phyloP scores from a whole-genome alignment of 208 protist species.

The Lotmaria passim region DNA sequence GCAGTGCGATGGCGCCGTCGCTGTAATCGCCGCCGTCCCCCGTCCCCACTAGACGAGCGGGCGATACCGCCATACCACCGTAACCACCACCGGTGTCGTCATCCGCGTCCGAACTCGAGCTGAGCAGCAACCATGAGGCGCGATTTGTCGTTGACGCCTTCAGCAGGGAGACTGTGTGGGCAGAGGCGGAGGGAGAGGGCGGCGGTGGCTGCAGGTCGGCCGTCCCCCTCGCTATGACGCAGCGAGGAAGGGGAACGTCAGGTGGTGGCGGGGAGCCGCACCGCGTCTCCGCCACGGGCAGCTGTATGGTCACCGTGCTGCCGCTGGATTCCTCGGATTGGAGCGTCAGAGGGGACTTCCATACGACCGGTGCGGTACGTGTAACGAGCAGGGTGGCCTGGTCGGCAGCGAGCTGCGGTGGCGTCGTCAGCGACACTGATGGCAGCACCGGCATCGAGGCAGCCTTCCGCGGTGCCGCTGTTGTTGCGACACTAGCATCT shows the following conservation, averaged over 20 bases:
- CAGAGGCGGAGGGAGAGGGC: background rate
- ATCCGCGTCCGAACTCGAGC: background rate
- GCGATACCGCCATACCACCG: background rate
- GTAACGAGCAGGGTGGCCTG: background rate
- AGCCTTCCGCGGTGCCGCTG: background rate
- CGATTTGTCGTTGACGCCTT: background rate
- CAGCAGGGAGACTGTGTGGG: background rate
- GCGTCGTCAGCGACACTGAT: background rate
- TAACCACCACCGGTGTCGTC: background rate
- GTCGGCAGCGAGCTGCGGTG: background rate
- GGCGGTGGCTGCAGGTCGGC: background rate
- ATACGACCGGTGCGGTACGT: background rate
- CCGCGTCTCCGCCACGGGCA: too few species aligned
- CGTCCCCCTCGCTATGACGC: too few species aligned
- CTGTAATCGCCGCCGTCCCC: background rate
- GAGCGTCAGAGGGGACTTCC: background rate
- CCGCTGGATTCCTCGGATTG: background rate
- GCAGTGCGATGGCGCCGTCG: background rate
- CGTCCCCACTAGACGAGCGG: conserved; percentile 3
- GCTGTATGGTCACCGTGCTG: conserved; percentile 9
- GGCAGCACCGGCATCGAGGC: conserved; percentile 7
- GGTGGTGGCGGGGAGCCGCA: too few species aligned
- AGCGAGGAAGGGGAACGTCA: too few species aligned
- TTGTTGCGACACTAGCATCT: too few species aligned
- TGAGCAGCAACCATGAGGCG: conserved; percentile 12